Base-by-base conservation (phyloP, 2,329 filamentous ascomycete species). In the Bimuria novae-zelandiae region DNA sequence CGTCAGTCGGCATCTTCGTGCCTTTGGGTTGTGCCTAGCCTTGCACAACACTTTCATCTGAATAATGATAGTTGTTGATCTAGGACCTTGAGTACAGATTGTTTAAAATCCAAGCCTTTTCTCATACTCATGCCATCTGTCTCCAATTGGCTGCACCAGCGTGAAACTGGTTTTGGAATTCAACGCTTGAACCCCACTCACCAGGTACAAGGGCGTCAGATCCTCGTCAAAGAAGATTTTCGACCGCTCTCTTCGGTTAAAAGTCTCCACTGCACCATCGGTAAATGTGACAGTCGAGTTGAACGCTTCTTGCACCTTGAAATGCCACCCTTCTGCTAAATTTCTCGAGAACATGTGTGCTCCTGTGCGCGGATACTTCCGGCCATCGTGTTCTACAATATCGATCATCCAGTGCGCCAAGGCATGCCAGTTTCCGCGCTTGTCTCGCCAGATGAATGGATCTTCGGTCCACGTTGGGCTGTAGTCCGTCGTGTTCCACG, bases 171-270 rank as follows among this genome's bases (percentile, higher is more conserved):
- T 49, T 35, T 52, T 57, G 5, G 51, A 68, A 32, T 67, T 63
- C 36, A 73, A 66, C 52, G 75, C 73, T 52, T 81, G 79, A 42
- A 82, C 79, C 0, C 79, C 79, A 29, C 74, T 81, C 1, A 75
- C 65, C 53, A 82, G 44, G 48, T 79, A 79, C 36, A 82, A 54
- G 2, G 79, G 79, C 12, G 70, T 78, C 69, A 79, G 69, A n/a
- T 72, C 51, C 0, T 75, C 75, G 52, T 81, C 79, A 1, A 81
- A 80, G 46, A 76, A 79, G 4, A 82, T 42, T 68, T 81, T 79
- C 0, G 79, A 78, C 2, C 80, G 64, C 56, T 82, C 79, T 11
- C 79, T 62, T 2, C 80, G 69, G 45, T 77, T 76, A 30, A 75
- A 78, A 3, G 72, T 65, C 37, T 70, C 67, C 21, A 54, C 63